These are phyloP conservation scores for Symbiodinium natans DNA, from an alignment of 73 alveolate species.

Conservation along the genomic window DNA sequence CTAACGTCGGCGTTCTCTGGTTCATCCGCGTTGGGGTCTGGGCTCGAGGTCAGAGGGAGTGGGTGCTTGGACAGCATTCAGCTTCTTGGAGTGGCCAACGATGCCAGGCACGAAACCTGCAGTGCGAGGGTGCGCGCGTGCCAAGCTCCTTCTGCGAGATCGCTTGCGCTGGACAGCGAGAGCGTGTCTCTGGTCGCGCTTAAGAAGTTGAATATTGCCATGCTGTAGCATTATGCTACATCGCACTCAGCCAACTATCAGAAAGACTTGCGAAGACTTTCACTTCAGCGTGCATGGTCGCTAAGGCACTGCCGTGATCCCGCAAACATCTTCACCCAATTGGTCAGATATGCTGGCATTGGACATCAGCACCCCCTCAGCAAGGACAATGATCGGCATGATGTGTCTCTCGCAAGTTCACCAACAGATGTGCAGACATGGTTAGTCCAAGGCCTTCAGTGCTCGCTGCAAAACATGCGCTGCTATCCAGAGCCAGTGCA, in stretches of 20 bases:
- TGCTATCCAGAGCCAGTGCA: constrained; percentile 64
- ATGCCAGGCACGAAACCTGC: constrained; percentile 55
- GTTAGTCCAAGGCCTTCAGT: constrained; percentile 20
- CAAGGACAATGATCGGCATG: not conserved
- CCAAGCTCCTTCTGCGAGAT: constrained; percentile 70
- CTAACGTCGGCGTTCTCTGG: too few relatives aligned
- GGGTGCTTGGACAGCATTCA: too few relatives aligned
- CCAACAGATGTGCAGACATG: too few relatives aligned
- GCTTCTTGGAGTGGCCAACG: too few relatives aligned
- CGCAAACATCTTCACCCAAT: constrained; percentile 50
- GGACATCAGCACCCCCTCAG: constrained; percentile 10
- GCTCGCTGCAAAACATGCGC: constrained; percentile 71
- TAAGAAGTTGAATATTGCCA: not conserved
- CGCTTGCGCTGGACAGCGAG: constrained; percentile 47
- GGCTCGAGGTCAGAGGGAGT: too few relatives aligned
- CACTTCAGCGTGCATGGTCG: not conserved
- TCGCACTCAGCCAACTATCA: too few relatives aligned
- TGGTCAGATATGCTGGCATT: constrained; percentile 69
- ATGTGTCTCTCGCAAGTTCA: too few relatives aligned
- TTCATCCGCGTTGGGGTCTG: too few relatives aligned
- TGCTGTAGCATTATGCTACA: not conserved
- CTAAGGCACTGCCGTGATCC: constrained; percentile 34
- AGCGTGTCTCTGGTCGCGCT: not conserved
- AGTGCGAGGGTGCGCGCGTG: constrained; percentile 70
- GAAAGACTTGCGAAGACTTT: too few relatives aligned